These are phyloP conservation scores for Fusarium cyanostomum DNA, from an alignment of 2,329 filamentous ascomycete species.

Conservation along the genomic window DNA sequence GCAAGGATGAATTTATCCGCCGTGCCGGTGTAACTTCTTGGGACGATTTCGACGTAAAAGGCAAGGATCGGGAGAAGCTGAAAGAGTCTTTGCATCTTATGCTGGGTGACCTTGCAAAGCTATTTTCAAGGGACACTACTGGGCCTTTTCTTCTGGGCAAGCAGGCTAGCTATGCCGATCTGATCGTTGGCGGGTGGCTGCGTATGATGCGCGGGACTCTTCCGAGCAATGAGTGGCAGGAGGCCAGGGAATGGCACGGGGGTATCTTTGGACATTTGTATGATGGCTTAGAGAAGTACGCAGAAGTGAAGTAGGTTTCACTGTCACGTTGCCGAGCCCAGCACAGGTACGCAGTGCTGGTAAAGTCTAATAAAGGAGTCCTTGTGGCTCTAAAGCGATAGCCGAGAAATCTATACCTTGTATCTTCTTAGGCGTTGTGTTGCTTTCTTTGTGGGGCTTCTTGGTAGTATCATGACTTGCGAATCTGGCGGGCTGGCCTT, in stretches of 20 bases:
- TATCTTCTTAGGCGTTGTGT: too few relatives aligned
- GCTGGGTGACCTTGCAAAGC: conserved; percentile 53
- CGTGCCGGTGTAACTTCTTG: conserved; percentile 57
- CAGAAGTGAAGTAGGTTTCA: conserved; percentile 42
- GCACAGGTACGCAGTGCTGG: too few relatives aligned
- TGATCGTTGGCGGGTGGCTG: conserved; percentile 67
- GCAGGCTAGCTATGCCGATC: conserved; percentile 61
- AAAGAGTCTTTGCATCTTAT: conserved; percentile 52
- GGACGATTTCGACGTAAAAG: conserved; percentile 53
- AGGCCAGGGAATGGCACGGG: conserved; percentile 58
- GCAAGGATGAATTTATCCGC: conserved; percentile 58
- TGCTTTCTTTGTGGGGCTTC: too few relatives aligned
- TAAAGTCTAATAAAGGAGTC: too few relatives aligned
- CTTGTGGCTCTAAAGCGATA: too few relatives aligned
- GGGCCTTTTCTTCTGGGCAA: conserved; percentile 61
- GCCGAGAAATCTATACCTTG: too few relatives aligned
- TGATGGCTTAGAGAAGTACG: conserved; percentile 55
- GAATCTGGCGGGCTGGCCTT: too few relatives aligned
- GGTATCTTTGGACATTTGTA: conserved; percentile 61
- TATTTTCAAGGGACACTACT: conserved; percentile 50
- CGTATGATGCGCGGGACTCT: conserved; percentile 55
- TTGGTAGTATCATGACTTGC: too few relatives aligned
- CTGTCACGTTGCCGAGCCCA: too few relatives aligned
- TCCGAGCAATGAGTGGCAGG: conserved; percentile 57
- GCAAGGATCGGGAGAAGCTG: conserved; percentile 52